Evolutionary conservation across 352 stramenopile genomes (phyloP), one percentile per base, ranked within the genome.

Genomic region (Pythium brachiatum): DNA sequence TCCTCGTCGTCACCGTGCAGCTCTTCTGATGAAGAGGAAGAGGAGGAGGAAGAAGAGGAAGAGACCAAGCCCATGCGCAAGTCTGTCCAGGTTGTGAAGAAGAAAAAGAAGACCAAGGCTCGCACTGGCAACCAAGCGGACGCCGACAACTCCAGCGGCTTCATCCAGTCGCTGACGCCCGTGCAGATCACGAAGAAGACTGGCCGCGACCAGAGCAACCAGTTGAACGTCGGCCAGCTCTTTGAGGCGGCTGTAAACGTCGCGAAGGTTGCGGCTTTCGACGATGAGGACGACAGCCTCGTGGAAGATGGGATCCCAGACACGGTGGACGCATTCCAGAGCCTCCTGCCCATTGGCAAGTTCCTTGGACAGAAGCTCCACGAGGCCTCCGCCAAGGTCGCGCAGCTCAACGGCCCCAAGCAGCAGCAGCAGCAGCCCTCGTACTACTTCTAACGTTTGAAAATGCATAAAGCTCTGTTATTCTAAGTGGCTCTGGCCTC

Each of bases 351-450:
- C 0, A 60, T 72, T 21, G 64, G 64, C 20, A 62, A 61, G 27
- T 72, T 61, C 38, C 26, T 72, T 2, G 59, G 58, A 2, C 57
- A 41, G 34, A 72, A 72, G 39, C 50, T 70, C 25, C 63, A 65
- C 29, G 57, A 70, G 31, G 56, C 56, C 38, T 58, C 56, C 0
- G 56, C 56, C 26, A 60, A 54, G 12, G 56, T 61, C 11, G 38
- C 41, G 18, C 62, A 63, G 31, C 34, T 60, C 26, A 63, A 62
- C 12, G 47, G 64, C 29, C 62, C 62, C 16, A 34, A 69, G 38
- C n/a, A 59, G 16, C 39, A 67, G 32, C 60, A 67, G 23, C 21
- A 67, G 29, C 11, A 60, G 31, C 55, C 56, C 7, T 60, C 62
- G 16, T 68, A 68, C 36, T 62, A 58, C 53, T 53, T 68, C 27